Evolutionary conservation across 2,329 filamentous ascomycete genomes (phyloP).

Genomic region (Calonectria pteridis): DNA sequence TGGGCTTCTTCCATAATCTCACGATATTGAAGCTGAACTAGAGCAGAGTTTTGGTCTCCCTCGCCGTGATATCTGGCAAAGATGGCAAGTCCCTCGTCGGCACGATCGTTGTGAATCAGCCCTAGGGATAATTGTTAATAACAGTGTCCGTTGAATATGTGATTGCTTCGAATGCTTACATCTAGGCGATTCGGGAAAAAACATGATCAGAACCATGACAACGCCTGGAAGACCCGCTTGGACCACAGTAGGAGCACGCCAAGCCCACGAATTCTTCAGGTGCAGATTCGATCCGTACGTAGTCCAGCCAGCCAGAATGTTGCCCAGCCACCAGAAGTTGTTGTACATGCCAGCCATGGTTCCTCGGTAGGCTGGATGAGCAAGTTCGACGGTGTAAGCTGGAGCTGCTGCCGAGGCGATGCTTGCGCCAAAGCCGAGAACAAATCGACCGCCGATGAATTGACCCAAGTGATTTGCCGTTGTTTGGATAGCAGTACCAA

Average conservation of each 20-base stretch:
- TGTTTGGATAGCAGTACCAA: constrained; percentile 38
- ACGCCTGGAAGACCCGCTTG: neutral
- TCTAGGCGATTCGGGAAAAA: constrained; percentile 58
- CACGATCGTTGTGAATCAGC: constrained; percentile 40
- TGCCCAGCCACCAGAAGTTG: constrained; percentile 25
- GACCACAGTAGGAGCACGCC: constrained; percentile 11
- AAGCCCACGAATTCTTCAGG: constrained; percentile 18
- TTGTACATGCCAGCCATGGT: constrained; percentile 66
- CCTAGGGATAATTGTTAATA: neutral
- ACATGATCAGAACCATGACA: constrained; percentile 9
- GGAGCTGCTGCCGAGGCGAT: constrained; percentile 72
- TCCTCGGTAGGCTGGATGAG: constrained; percentile 72
- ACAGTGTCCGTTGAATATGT: too few species aligned
- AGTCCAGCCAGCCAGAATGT: constrained; percentile 52
- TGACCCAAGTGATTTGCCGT: constrained; percentile 57
- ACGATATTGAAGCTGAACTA: constrained; percentile 51
- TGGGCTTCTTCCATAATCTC: constrained; percentile 57
- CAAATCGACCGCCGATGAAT: constrained; percentile 67
- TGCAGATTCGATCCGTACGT: constrained; percentile 55
- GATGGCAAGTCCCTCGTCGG: constrained; percentile 60
- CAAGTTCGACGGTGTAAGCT: constrained; percentile 72
- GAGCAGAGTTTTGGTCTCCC: constrained; percentile 47
- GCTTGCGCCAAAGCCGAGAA: constrained; percentile 69
- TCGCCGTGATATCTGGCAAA: constrained; percentile 63
- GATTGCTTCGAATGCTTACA: neutral